Evolutionary conservation across 257 asterid genomes (phyloP).

Genomic region (Gentiana macrophylla): DNA sequence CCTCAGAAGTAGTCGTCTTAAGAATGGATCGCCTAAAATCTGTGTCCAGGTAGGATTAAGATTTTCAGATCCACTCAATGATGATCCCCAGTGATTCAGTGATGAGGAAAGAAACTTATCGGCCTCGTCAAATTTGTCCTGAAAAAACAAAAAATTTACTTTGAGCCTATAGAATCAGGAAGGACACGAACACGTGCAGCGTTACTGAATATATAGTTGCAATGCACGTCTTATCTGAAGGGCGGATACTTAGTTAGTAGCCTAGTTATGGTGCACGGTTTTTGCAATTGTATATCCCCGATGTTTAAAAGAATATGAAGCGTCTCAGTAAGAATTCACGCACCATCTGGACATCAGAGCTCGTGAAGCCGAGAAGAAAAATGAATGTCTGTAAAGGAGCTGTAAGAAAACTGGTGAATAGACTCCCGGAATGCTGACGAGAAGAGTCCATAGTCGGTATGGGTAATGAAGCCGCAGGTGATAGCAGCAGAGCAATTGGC

Average conservation of each 20-base stretch:
- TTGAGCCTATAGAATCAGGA: conserved; percentile 4
- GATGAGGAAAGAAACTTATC: conserved; percentile 72
- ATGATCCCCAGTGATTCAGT: conserved; percentile 54
- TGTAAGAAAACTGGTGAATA: conserved; percentile 80
- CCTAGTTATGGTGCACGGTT: no score
- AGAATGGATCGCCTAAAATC: conserved; percentile 64
- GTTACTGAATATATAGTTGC: no score
- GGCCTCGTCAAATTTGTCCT: conserved; percentile 59
- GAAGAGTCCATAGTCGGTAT: conserved; percentile 46
- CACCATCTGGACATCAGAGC: conserved; percentile 74
- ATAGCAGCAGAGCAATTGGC: conserved; percentile 75
- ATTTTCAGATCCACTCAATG: conserved; percentile 40
- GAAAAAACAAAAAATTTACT: conserved; percentile 21
- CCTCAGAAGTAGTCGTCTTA: conserved; percentile 86
- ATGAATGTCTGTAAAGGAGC: conserved; percentile 78
- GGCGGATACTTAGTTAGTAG: no score
- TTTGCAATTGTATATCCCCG: no score
- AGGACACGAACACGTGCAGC: not conserved
- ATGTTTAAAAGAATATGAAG: no score
- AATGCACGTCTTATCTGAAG: no score
- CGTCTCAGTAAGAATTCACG: not conserved
- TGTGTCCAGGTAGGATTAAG: conserved; percentile 89
- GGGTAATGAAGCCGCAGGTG: conserved; percentile 62
- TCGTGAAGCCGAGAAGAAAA: conserved; percentile 64
- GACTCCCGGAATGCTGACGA: conserved; percentile 71